Evolutionary conservation across 129 eudicot species (phyloP).

Genomic region (Flaveria ramosissima): DNA sequence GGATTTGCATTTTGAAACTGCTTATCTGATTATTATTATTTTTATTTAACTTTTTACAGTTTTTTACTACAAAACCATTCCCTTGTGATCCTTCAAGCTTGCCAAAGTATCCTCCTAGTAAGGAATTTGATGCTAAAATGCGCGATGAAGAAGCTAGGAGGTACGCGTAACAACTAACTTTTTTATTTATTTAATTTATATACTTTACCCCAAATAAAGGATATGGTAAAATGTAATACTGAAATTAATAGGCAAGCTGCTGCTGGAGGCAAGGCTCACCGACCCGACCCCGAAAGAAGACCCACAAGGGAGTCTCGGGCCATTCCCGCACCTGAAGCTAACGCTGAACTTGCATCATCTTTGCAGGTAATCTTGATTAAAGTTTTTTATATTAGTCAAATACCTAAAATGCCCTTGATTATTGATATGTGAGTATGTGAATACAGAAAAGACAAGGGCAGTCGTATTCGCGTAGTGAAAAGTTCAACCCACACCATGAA

Average conservation of each 20-base stretch:
- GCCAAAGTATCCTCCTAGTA: constrained; percentile 89
- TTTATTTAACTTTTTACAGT: constrained; percentile 46
- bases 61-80: constrained; percentile 68
- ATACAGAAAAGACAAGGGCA: constrained; percentile 75
- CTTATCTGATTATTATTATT: not conserved
- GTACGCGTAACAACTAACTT: constrained; percentile 28
- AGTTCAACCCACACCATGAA: constrained; percentile 80
- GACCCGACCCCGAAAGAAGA: constrained; percentile 58
- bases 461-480: constrained; percentile 74
- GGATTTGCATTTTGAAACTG: constrained; percentile 11
- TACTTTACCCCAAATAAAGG: not conserved
- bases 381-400: not conserved
- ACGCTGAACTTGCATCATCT: constrained; percentile 74
- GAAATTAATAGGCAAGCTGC: constrained; percentile 58
- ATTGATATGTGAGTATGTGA: constrained; percentile 19
- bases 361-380: constrained; percentile 55
- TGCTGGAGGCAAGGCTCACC: constrained; percentile 70
- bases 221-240: not conserved
- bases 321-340: constrained; percentile 81
- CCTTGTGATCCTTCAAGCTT: constrained; percentile 88
- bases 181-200: not conserved
- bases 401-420: not conserved
- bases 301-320: constrained; percentile 67
- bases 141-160: constrained; percentile 89
- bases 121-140: constrained; percentile 81